Evolutionary conservation across 2,329 filamentous ascomycete genomes (phyloP).

Genomic region (Annulohypoxylon truncatum): DNA sequence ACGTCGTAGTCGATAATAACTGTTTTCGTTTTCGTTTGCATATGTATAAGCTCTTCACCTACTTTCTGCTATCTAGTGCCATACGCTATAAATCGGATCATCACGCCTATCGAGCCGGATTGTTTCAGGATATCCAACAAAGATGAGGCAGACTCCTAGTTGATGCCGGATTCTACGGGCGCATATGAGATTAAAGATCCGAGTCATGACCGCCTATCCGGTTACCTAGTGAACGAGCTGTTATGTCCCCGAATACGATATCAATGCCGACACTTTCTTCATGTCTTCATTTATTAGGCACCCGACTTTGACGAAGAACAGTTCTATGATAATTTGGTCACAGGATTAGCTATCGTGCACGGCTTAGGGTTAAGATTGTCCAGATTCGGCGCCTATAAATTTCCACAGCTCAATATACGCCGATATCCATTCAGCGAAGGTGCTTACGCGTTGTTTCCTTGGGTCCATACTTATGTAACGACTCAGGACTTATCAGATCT

Average conservation of each 20-base stretch:
- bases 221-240: no score
- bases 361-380: not conserved
- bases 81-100: not conserved
- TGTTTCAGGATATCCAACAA: not conserved
- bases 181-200: not conserved
- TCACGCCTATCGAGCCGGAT: not conserved
- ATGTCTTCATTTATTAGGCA: no score
- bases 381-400: not conserved
- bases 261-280: no score
- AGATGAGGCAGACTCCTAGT: not conserved
- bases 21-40: not conserved
- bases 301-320: not conserved
- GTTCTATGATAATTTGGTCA: not conserved
- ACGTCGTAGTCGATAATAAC: not conserved
- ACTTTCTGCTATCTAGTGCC: not conserved
- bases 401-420: not conserved
- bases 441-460: not conserved
- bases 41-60: not conserved
- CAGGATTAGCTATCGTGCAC: not conserved
- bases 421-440: not conserved
- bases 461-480: no score
- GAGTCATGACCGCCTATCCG: no score
- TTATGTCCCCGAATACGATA: no score
- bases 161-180: not conserved
- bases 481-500: no score